Evolutionary conservation across 768 basidiomycete species (phyloP).

Genomic region (Leccinum sublutescens): DNA sequence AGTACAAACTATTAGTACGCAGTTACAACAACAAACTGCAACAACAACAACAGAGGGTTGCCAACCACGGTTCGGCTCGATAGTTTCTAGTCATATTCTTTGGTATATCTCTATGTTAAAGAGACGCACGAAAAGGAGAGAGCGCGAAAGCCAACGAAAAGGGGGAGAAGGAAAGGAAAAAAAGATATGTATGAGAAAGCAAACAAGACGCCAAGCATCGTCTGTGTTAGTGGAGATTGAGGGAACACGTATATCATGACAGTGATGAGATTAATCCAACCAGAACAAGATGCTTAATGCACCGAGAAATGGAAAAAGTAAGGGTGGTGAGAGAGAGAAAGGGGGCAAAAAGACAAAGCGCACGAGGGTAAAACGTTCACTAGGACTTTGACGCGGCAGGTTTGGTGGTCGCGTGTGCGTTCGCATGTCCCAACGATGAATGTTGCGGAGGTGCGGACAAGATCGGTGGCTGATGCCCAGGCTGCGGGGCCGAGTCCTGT

Average conservation of each 20-base stretch:
- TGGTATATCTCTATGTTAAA: conserved; percentile 27
- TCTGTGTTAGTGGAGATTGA: conserved; percentile 9
- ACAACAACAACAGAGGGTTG: not conserved
- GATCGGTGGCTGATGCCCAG: conserved; percentile 30
- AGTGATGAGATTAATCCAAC: conserved; percentile 10
- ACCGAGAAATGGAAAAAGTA: not conserved
- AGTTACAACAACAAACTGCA: not conserved
- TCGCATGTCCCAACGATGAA: conserved; percentile 9
- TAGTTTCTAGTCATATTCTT: conserved; percentile 16
- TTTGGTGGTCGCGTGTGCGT: conserved; percentile 12
- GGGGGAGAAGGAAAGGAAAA: not conserved
- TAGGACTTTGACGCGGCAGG: conserved; percentile 11
- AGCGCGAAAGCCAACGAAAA: not conserved
- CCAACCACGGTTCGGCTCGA: not conserved
- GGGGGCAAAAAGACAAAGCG: not conserved
- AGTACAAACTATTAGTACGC: not conserved
- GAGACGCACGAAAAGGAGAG: not conserved
- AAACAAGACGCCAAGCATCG: conserved; percentile 1
- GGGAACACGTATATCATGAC: conserved; percentile 1
- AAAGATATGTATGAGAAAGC: not conserved
- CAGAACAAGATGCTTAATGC: not conserved
- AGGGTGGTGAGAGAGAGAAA: not conserved
- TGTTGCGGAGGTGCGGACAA: conserved; percentile 32
- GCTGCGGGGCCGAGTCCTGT: conserved; percentile 1
- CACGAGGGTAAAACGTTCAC: not conserved